These are phyloP conservation scores for Crassisporium funariophilum DNA, from an alignment of 768 basidiomycete species.

Conservation along the genomic window DNA sequence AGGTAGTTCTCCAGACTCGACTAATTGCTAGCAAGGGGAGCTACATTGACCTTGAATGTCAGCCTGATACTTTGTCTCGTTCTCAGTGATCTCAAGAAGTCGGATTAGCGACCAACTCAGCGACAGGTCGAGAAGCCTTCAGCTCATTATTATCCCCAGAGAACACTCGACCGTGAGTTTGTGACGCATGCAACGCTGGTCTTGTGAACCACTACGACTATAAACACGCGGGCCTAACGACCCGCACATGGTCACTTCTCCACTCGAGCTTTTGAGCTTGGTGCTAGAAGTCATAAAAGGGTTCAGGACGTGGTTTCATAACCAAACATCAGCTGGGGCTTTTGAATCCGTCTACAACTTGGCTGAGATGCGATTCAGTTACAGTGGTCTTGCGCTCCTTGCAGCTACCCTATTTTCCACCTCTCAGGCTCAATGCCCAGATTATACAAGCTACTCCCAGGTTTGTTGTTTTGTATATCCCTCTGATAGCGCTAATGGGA, in stretches of 20 bases:
- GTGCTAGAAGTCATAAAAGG: constrained; percentile 17
- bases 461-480: constrained; percentile 28
- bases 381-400: constrained; percentile 15
- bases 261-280: constrained; percentile 7
- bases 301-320: constrained; percentile 7
- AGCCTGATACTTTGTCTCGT: too few species aligned
- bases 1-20: too few species aligned
- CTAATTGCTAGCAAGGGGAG: too few species aligned
- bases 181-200: constrained; percentile 20
- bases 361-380: constrained; percentile 16
- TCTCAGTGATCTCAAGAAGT: too few species aligned
- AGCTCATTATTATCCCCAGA: neutral
- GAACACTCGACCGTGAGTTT: constrained; percentile 5
- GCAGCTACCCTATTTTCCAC: constrained; percentile 26
- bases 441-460: constrained; percentile 62
- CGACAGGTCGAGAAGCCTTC: constrained; percentile 8
- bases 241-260: constrained; percentile 6
- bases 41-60: too few species aligned
- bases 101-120: too few species aligned
- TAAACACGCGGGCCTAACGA: constrained; percentile 5
- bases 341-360: constrained; percentile 9
- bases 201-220: too few species aligned
- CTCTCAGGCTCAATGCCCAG: constrained; percentile 52
- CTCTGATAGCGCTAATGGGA: constrained; percentile 3
- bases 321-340: neutral